Base-by-base conservation (phyloP, 2,329 filamentous ascomycete species). In the Beauveria scarabaeidicola region DNA sequence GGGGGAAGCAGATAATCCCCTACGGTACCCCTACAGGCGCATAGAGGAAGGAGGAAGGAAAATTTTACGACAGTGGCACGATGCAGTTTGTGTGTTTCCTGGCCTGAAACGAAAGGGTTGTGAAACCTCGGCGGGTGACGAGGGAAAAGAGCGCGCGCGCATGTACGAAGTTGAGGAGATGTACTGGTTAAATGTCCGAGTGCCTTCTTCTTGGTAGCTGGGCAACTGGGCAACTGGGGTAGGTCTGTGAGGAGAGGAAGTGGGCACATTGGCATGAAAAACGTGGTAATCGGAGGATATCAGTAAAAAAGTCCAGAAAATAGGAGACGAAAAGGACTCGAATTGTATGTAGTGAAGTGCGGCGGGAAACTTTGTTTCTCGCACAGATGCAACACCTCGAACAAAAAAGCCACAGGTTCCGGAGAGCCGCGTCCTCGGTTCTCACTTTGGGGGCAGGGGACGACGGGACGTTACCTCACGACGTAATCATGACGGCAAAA, bases 51-150 rank as follows among this genome's bases (percentile, higher is more conserved):
- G n/a, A 38, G 9, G 11, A 51, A 51, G 40, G 10, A 3, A 52
- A 38, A 9, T 10, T 40, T 27, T 27, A 15, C 23, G 6, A 11
- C 15, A 47, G 52, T 43, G 19, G 52, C 25, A 56, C 41, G 29
- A 56, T 25, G 40, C 29, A 44, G 41, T 17, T 32, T 38, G n/a
- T 47, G 53, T 56, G 38, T 23, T 56, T 32, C 53, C 19, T n/a
- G 53, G 27, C 53, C 53, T 56, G 53, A 56, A 56, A 56, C 53
- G 53, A 29, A 47, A 56, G 27, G 25, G 13, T 17, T 25, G 50
- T 19, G 13, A 41, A 19, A 52, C 21, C 19, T 40, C 13, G 29
- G 40, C 50, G 32, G 36, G 50, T 8, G 50, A 17, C 3, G 6
- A 52, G 50, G 7, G 27, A 52, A 40, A 23, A 46, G 19, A 6